These are phyloP conservation scores for Zoysia japonica DNA, from an alignment of 176 grass and related monocot species.

Conservation along the genomic window DNA sequence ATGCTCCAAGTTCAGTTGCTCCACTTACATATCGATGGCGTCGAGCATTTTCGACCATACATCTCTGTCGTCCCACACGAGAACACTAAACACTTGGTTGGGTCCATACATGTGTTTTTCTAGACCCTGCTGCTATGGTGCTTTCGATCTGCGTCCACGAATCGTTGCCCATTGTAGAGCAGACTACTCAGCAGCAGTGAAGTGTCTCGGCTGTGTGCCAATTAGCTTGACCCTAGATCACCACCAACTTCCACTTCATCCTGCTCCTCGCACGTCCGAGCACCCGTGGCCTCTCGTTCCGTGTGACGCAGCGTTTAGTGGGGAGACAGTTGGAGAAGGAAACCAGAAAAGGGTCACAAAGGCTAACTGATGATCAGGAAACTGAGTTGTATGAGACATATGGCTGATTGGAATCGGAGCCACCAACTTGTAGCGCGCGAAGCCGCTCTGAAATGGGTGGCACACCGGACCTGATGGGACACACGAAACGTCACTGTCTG, in stretches of 20 bases:
- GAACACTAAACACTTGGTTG: too few species aligned
- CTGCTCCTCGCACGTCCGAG: slow-evolving; percentile 26
- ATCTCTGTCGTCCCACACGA: too few species aligned
- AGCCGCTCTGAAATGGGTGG: neutral
- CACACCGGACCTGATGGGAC: neutral
- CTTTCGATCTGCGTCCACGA: too few species aligned
- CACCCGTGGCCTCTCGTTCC: slow-evolving; percentile 7
- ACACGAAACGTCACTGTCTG: neutral
- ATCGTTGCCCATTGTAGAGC: too few species aligned
- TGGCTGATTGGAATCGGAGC: neutral
- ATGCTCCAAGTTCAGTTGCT: too few species aligned
- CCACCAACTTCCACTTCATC: slow-evolving; percentile 13
- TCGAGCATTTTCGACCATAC: too few species aligned
- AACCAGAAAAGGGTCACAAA: neutral
- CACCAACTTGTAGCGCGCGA: neutral
- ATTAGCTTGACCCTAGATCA: neutral
- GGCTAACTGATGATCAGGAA: neutral
- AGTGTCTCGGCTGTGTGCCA: neutral
- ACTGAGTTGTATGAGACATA: neutral
- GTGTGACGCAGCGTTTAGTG: slow-evolving; percentile 25
- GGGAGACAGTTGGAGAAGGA: slow-evolving; percentile 16
- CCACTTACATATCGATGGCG: too few species aligned
- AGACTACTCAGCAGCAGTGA: too few species aligned
- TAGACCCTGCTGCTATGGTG: too few species aligned
- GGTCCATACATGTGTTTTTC: too few species aligned